Percentiles rank a stretch among this genome's conserved stretches.
Conservation (phyloP, 441 rosid genomes). For the Populus trichocarpa region DNA sequence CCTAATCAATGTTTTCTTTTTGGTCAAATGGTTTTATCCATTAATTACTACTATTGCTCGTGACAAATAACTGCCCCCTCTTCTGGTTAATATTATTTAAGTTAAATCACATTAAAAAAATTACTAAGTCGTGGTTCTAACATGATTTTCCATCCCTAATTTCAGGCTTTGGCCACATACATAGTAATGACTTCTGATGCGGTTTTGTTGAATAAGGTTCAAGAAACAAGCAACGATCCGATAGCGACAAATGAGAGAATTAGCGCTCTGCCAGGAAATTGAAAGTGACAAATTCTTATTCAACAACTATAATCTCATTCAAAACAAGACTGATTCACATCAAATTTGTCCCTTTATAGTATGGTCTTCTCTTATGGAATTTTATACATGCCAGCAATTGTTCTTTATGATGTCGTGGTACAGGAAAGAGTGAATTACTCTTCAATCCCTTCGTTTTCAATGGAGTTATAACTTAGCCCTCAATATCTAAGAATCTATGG, state of each 20-base stretch:
- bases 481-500: no score
- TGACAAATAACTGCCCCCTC: neutral
- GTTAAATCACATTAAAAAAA: neutral
- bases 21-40: no score
- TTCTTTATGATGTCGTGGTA: neutral
- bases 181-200: neutral
- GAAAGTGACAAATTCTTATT: neutral
- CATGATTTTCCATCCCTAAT: neutral
- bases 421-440: neutral
- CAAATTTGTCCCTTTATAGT: neutral
- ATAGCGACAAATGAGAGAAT: constrained; percentile 4
- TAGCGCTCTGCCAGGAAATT: neutral
- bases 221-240: neutral
- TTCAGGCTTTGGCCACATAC: constrained; percentile 13
- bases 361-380: neutral
- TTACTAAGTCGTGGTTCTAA: neutral
- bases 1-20: no score
- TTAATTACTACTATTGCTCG: neutral
- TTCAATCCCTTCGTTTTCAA: neutral
- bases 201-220: neutral
- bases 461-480: neutral
- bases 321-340: neutral
- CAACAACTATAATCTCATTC: neutral
- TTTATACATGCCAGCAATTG: neutral
- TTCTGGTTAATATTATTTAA: neutral